These are phyloP conservation scores for Gnaphalium uliginosum DNA, from an alignment of 129 eudicot genomes.

Conservation along the genomic window DNA sequence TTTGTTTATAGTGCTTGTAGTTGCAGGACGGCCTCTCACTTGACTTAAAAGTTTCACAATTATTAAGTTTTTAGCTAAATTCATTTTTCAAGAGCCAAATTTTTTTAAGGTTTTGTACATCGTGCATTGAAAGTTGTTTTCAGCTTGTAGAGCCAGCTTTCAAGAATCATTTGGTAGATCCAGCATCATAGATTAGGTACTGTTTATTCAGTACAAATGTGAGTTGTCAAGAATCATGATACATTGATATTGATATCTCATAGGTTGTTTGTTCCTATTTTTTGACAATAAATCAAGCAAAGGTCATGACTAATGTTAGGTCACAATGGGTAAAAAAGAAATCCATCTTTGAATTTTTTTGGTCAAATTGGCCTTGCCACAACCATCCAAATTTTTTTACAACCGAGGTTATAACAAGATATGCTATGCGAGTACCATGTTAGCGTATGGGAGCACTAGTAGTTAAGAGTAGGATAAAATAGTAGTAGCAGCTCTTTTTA, in stretches of 20 bases:
- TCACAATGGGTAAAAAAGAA: not conserved
- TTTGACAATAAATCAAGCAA: slow-evolving; percentile 17
- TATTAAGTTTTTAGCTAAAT: not conserved
- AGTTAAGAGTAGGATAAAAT: not conserved
- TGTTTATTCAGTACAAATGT: slow-evolving; percentile 27
- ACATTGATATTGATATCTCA: slow-evolving; percentile 38
- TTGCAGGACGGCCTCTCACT: slow-evolving; percentile 30
- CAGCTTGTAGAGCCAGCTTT: slow-evolving; percentile 22
- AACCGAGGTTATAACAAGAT: not conserved
- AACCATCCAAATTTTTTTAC: not conserved
- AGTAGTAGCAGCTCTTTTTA: not conserved
- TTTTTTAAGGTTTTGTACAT: slow-evolving; percentile 1
- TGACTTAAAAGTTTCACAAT: slow-evolving; percentile 21
- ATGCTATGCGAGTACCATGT: not conserved
- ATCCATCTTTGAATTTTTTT: not conserved
- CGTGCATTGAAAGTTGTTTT: slow-evolving; percentile 20
- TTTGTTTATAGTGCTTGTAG: slow-evolving; percentile 33
- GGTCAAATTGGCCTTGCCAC: not conserved
- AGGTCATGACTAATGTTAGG: slow-evolving; percentile 27
- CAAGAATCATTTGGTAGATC: slow-evolving; percentile 37
- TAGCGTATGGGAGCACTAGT: not conserved
- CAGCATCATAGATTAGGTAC: slow-evolving; percentile 33
- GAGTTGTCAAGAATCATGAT: slow-evolving; percentile 46
- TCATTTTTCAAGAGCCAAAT: slow-evolving; percentile 8
- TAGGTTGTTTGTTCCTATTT: slow-evolving; percentile 31